Base-by-base conservation (phyloP, 208 protist genomes). In the Trypanosoma brucei region DNA sequence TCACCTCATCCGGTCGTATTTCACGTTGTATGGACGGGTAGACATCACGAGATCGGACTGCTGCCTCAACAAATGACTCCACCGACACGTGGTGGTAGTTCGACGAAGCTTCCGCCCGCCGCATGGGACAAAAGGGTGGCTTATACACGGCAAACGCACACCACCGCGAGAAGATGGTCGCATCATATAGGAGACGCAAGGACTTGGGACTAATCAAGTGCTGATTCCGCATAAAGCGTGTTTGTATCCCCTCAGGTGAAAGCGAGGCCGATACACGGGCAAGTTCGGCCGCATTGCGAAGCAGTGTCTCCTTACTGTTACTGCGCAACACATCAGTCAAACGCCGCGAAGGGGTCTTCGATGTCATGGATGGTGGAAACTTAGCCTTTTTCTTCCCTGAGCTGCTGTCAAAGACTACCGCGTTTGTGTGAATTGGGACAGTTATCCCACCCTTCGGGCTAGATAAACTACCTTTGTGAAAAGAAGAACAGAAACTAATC, bases 81-180 rank as follows among this genome's bases (percentile, higher is more conserved):
- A 95, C 75, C 0, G 82, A 91, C 35, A 95, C 89, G 22, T 59
- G 40, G 59, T 95, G 89, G 61, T 87, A 86, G 74, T 95, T 95
- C 30, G 74, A 70, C 14, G 37, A n/a, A 0, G 86, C 81, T 6
- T 86, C 80, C 13, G 53, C 44, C 6, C 75, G 78, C 4, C 84
- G 83, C 89, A 95, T 95, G 6, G 89, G 89, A 63, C 89, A 95
- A 62, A 95, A 95, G 0, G 89, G 78, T 0, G 89, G 89, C 70
- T 95, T 95, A 75, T 93, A 95, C 5, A 95, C 67, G 1, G 82
- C 86, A 57, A 92, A 95, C 1, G 72, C 45, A 55, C 72, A 62
- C 61, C 75, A 92, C 6, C 78, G 76, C 6, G 53, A 45, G 3
- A 94, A 70, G 2, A 70, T 59, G 2, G 68, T 51, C 8, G 79